These are phyloP conservation scores for Cladosporium sp. DNA, from an alignment of 2,329 filamentous ascomycete species.

Conservation along the genomic window DNA sequence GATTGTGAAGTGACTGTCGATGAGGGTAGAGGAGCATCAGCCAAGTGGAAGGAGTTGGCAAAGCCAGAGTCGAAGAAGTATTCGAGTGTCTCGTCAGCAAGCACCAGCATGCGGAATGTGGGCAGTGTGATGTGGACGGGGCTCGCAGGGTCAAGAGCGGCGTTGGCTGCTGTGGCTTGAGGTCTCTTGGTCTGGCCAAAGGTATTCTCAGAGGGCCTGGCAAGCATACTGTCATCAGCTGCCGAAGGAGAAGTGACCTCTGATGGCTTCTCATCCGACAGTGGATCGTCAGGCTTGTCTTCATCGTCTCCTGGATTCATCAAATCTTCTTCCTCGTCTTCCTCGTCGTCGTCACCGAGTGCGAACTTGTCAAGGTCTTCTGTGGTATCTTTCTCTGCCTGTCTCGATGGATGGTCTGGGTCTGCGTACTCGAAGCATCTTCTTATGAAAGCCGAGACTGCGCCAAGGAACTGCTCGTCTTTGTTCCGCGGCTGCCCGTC, in stretches of 20 bases:
- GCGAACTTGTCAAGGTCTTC: constrained; percentile 62
- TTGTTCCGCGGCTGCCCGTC: constrained; percentile 51
- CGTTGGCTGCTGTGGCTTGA: constrained; percentile 77
- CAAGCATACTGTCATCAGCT: constrained; percentile 28
- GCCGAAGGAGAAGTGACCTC: constrained; percentile 21
- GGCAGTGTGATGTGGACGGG: constrained; percentile 94
- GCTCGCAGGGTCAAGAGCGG: constrained; percentile 86
- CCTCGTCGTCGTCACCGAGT: constrained; percentile 68
- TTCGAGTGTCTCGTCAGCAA: constrained; percentile 92
- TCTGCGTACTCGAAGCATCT: constrained; percentile 98
- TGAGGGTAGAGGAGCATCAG: constrained; percentile 59
- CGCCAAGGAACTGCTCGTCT: constrained; percentile 87
- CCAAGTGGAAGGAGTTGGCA: constrained; percentile 86
- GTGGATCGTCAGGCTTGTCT: constrained; percentile 20
- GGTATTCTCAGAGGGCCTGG: constrained; percentile 32
- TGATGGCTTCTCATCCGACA: constrained; percentile 9
- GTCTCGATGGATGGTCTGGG: constrained; percentile 61
- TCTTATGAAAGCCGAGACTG: constrained; percentile 92
- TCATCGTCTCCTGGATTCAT: constrained; percentile 56
- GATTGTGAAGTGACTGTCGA: constrained; percentile 57
- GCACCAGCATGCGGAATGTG: constrained; percentile 97
- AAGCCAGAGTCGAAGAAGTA: constrained; percentile 98
- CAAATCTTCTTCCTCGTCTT: constrained; percentile 48
- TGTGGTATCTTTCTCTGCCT: constrained; percentile 33
- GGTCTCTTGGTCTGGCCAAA: constrained; percentile 45